Evolutionary conservation across 371 early-diverging fungal species (phyloP).

Genomic region (Mortierella sp.): DNA sequence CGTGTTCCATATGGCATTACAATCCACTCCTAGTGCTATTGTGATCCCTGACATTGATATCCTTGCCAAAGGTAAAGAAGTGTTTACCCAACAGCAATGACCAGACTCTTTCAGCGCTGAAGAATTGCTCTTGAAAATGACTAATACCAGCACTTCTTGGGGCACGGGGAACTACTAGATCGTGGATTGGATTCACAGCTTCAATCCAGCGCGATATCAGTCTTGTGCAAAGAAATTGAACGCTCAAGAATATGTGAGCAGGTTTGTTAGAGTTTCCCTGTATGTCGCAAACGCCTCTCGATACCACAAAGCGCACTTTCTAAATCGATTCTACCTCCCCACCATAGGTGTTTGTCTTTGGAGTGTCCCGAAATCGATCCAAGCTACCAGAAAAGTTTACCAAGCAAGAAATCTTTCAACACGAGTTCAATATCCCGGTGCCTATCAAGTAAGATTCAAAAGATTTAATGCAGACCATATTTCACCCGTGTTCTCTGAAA

Average conservation of each 20-base stretch:
- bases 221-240: slow-evolving; percentile 34
- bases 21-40: slow-evolving; percentile 38
- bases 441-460: slow-evolving; percentile 25
- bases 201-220: slow-evolving; percentile 28
- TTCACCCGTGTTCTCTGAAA: too few relatives aligned
- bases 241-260: background rate
- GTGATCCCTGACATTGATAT: slow-evolving; percentile 36
- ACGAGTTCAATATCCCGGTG: slow-evolving; percentile 34
- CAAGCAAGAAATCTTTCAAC: slow-evolving; percentile 29
- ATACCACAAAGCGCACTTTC: too few relatives aligned
- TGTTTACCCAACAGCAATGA: too few relatives aligned
- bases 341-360: slow-evolving; percentile 40
- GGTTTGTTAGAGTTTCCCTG: too few relatives aligned
- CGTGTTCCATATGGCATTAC: slow-evolving; percentile 41
- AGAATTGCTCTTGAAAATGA: too few relatives aligned
- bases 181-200: slow-evolving; percentile 31
- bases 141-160: too few relatives aligned
- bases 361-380: slow-evolving; percentile 24
- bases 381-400: slow-evolving; percentile 35
- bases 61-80: slow-evolving; percentile 31
- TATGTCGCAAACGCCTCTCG: too few relatives aligned
- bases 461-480: too few relatives aligned
- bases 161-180: slow-evolving; percentile 20
- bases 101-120: too few relatives aligned
- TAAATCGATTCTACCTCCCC: too few relatives aligned